A percentile compares a stretch with the other conserved stretches of the same genome.
Conservation (phyloP, 176 grass and related monocot species). For the Zea luxurians region DNA sequence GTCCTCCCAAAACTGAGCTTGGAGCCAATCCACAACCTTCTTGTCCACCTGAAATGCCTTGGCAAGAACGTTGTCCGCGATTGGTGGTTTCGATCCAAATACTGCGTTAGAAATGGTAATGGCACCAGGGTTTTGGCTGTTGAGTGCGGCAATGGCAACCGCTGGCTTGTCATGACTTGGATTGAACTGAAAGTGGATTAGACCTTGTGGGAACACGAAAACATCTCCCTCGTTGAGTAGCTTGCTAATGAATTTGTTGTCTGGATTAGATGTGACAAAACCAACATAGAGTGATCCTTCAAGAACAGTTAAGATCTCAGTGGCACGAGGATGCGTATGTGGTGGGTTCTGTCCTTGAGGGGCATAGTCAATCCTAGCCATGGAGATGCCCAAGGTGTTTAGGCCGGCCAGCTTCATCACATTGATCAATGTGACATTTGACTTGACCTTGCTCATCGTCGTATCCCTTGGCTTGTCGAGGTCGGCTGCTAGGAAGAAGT, state of each 20-base stretch:
- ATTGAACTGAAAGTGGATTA: slow-evolving; percentile 46
- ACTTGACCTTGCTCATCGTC: too few relatives aligned
- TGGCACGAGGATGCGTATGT: slow-evolving; percentile 24
- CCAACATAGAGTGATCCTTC: slow-evolving; percentile 35
- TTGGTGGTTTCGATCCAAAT: slow-evolving; percentile 14
- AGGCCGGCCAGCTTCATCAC: too few relatives aligned
- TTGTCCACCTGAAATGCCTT: slow-evolving; percentile 46
- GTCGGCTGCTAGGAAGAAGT: too few relatives aligned
- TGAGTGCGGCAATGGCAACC: slow-evolving; percentile 24
- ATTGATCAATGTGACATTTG: too few relatives aligned
- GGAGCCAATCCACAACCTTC: slow-evolving; percentile 29
- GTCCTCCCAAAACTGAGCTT: slow-evolving; percentile 14
- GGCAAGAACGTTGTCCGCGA: slow-evolving; percentile 22
- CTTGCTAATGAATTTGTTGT: slow-evolving; percentile 29
- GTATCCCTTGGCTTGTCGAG: too few relatives aligned
- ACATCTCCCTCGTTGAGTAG: slow-evolving; percentile 4
- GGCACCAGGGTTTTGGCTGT: slow-evolving; percentile 26
- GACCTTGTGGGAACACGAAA: slow-evolving; percentile 28
- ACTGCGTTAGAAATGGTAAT: background rate
- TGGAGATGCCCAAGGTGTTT: too few relatives aligned
- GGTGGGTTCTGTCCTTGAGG: background rate
- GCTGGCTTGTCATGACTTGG: background rate
- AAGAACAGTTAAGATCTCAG: slow-evolving; percentile 33
- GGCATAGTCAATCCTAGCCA: too few relatives aligned
- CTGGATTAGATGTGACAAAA: slow-evolving; percentile 14